Evolutionary conservation across 352 stramenopile genomes (phyloP), one percentile per base, ranked within the genome.

Genomic region (Pythium sp.): DNA sequence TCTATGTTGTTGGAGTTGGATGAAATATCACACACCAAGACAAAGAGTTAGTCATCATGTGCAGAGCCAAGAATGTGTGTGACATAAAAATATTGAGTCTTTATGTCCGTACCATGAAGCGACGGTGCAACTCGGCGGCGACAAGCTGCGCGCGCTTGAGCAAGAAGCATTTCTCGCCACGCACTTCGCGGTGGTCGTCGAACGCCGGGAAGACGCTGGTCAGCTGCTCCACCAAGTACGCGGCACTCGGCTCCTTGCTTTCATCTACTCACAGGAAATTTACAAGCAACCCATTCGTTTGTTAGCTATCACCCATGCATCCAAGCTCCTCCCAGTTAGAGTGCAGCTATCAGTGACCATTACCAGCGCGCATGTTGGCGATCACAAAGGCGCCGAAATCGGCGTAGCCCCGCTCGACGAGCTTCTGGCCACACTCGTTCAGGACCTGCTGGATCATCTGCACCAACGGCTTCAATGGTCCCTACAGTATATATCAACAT

Each of bases 341-440:
- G 7, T 8, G 47, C 20, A 54, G 18, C 6, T 20, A 28, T 28
- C 6, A 14, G 20, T 20, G 6, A 3, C 8, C 1, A 47, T n/a
- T 66, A 76, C 67, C 59, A 28, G 53, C 14, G 56, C 61, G 65
- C 11, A 90, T 66, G 58, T 89, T 88, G 6, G 75, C 75, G n/a
- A 91, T 20, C 22, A 94, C 79, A 62, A 94, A 94, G 5, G 80
- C 81, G 60, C 85, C 87, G 65, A 94, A 92, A 71, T 94, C 80
- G 20, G 74, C 64, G 60, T 79, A 79, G 30, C 78, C 75, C 8
- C 74, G 70, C 32, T 90, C 79, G n/a, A 80, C 24, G 11, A 91
- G 74, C 65, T 87, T 82, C 38, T 85, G 73, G 3, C 83, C 83
- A 26, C 69, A 74, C 63, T 94, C 83, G 26, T 78, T 91, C 56